These are phyloP conservation scores for Diatrype stigma DNA, from an alignment of 2,329 filamentous ascomycete species.

Conservation along the genomic window DNA sequence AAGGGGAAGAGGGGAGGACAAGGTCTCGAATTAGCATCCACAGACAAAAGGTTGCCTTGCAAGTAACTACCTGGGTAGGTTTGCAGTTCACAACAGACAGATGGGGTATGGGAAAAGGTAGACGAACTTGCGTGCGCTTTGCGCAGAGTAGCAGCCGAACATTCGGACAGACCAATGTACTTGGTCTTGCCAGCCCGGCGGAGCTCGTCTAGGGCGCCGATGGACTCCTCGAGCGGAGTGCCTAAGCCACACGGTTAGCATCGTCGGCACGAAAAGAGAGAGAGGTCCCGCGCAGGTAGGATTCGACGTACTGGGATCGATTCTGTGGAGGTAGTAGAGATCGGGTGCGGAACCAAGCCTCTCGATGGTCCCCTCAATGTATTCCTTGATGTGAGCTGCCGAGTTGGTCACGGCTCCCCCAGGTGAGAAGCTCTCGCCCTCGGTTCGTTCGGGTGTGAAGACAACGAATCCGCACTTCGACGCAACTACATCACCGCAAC, in stretches of 20 bases:
- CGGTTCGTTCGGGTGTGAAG: slow-evolving; percentile 21
- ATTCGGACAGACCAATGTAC: slow-evolving; percentile 45
- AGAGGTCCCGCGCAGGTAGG: too few relatives aligned
- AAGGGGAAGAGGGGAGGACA: too few relatives aligned
- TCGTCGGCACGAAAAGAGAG: background rate
- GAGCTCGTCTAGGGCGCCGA: slow-evolving; percentile 41
- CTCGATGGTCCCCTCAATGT: slow-evolving; percentile 46
- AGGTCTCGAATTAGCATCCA: background rate
- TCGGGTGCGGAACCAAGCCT: slow-evolving; percentile 43
- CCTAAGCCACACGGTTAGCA: slow-evolving; percentile 12
- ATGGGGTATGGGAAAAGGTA: too few relatives aligned
- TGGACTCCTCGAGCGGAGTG: slow-evolving; percentile 44
- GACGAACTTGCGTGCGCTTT: slow-evolving; percentile 39
- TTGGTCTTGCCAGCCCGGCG: slow-evolving; percentile 43
- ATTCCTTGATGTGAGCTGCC: slow-evolving; percentile 40
- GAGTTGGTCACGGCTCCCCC: slow-evolving; percentile 44
- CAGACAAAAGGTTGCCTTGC: too few relatives aligned
- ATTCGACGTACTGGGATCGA: slow-evolving; percentile 34
- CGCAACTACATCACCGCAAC: slow-evolving; percentile 33
- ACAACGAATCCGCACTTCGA: slow-evolving; percentile 43
- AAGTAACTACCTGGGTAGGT: too few relatives aligned
- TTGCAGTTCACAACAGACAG: too few relatives aligned
- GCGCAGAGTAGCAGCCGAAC: slow-evolving; percentile 39
- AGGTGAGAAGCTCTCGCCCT: slow-evolving; percentile 18
- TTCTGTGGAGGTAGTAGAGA: slow-evolving; percentile 40